Base-by-base conservation (phyloP, 2,329 filamentous ascomycete genomes). In the Exophiala sp. region DNA sequence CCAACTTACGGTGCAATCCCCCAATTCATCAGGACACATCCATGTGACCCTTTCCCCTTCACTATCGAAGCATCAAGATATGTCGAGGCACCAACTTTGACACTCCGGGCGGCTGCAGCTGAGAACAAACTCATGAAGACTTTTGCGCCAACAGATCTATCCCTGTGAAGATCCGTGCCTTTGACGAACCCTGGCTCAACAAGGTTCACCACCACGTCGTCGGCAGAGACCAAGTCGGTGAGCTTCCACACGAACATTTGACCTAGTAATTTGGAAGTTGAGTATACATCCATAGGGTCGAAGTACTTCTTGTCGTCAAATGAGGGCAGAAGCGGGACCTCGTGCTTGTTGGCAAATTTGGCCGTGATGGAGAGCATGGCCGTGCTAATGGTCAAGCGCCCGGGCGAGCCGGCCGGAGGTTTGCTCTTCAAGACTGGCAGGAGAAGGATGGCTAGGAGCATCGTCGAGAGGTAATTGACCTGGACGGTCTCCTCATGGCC, bases 11-110 rank as follows among this genome's bases (percentile, higher is more conserved):
- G 72, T 3, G 61, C 58, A 14, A 79, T 72, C 6, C 73, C 64
- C 70, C 75, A 79, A 44, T 74, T 73, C 69, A 75, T 77, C 1
- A 80, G 38, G 54, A 76, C 80, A 41, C 72, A 76, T 0, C 78
- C 78, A 60, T 82, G 79, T 0, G 75, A 75, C 61, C 80, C 76
- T 40, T 69, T 70, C 0, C 78, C 78, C 49, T 80, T 72, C 0
- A 68, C 66, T 0, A 75, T 66, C 0, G 65, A 66, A 0, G 78
- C 78, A 61, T 82, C 74, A 1, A 80, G 52, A 59, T 76, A 79
- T 0, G 71, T 75, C 42, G 71, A 73, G 1, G 76, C 77, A 4
- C 74, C 79, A 4, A 71, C 69, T 5, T 67, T 63, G 10, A 69
- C 33, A 3, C 60, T 67, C 16, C 73, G 65, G 0, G 62, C 73